Conservation (phyloP, 306 rosid genomes). For the Glycine soja region DNA sequence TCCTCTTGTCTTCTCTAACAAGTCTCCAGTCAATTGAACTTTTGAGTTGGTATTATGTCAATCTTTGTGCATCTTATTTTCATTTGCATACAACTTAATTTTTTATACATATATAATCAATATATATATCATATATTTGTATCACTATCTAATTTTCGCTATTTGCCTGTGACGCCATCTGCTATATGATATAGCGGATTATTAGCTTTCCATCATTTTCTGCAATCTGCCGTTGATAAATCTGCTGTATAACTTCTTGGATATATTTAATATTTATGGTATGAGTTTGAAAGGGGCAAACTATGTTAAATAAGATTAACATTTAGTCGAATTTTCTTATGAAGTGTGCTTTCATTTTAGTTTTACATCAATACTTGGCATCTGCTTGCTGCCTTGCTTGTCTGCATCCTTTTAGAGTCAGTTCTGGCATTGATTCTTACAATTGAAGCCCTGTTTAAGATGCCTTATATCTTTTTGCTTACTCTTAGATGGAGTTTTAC, state of each 20-base stretch:
- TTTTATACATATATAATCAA: too few relatives aligned
- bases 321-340: background rate
- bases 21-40: background rate
- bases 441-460: background rate
- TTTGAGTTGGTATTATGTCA: background rate
- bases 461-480: conserved; percentile 36
- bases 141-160: background rate
- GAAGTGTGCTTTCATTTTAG: conserved; percentile 27
- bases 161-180: too few relatives aligned
- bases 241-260: background rate
- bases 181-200: background rate
- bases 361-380: conserved; percentile 11
- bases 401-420: background rate
- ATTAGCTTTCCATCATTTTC: background rate
- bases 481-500: conserved; percentile 27
- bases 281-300: background rate
- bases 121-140: too few relatives aligned
- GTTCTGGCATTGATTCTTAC: conserved; percentile 23
- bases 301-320: background rate
- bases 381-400: background rate
- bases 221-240: background rate
- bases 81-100: too few relatives aligned
- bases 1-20: background rate
- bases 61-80: too few relatives aligned
- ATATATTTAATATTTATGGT: conserved; percentile 19